Percentiles rank a stretch among this genome's conserved stretches.
These are phyloP conservation scores for Flaveria floridana DNA, from an alignment of 140 eudicot species.

Conservation along the genomic window DNA sequence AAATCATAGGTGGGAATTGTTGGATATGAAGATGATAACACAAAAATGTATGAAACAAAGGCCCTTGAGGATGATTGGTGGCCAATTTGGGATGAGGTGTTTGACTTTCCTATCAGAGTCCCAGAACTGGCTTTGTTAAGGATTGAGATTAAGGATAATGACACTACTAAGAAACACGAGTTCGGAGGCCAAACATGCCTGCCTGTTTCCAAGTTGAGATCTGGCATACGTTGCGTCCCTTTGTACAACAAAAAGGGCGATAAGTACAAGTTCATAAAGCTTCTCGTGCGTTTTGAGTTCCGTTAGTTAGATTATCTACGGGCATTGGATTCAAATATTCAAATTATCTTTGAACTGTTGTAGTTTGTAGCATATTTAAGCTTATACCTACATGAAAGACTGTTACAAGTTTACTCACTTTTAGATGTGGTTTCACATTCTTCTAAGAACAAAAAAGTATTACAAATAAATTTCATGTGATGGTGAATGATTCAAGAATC, in stretches of 20 bases:
- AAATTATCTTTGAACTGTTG: constrained; percentile 11
- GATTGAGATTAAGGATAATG: constrained; percentile 53
- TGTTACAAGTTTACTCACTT: too few species aligned
- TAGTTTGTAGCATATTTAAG: constrained; percentile 1
- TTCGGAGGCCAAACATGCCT: constrained; percentile 88
- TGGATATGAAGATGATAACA: constrained; percentile 53
- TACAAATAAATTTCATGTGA: too few species aligned
- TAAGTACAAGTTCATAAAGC: constrained; percentile 54
- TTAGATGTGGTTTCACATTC: too few species aligned
- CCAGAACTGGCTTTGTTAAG: constrained; percentile 71
- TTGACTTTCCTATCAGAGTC: constrained; percentile 54
- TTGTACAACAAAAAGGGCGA: constrained; percentile 49
- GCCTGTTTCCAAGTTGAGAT: constrained; percentile 56
- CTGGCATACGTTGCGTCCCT: constrained; percentile 70
- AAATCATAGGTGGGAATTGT: constrained; percentile 51
- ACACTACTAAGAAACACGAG: constrained; percentile 42
- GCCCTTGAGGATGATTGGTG: constrained; percentile 53
- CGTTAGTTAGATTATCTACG: constrained; percentile 11
- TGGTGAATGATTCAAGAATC: too few species aligned
- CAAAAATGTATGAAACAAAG: constrained; percentile 36
- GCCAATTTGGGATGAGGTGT: constrained; percentile 65
- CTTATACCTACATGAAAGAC: background rate
- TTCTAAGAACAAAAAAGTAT: too few species aligned
- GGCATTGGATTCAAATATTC: constrained; percentile 9
- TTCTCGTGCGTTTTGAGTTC: constrained; percentile 66